phyloP scores from a whole-genome alignment of 805 yeast genomes.

The Phaffomyces thermotolerans region DNA sequence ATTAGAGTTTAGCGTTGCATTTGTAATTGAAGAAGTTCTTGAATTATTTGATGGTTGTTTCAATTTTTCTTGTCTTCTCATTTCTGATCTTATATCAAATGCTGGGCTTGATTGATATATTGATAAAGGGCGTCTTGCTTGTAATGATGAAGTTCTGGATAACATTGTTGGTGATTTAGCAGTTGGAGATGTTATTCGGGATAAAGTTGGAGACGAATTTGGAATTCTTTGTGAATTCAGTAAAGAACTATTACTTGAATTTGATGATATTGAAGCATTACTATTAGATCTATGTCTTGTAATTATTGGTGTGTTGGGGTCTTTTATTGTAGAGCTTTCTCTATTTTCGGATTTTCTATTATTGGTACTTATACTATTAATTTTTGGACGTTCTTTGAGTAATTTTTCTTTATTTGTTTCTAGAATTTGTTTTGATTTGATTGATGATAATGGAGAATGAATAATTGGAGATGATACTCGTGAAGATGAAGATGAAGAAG shows the following conservation, averaged over 20 bases:
- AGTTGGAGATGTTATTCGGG: conserved; percentile 14
- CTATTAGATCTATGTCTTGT: conserved; percentile 14
- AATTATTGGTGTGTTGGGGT: conserved; percentile 3
- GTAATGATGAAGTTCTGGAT: conserved; percentile 3
- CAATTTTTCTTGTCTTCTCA: conserved; percentile 19
- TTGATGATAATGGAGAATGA: background rate
- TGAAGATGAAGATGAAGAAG: background rate
- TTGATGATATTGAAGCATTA: conserved; percentile 7
- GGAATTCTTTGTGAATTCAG: background rate
- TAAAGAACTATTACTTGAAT: conserved; percentile 2
- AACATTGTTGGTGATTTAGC: conserved; percentile 5
- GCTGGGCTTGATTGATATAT: conserved; percentile 16
- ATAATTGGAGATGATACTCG: background rate
- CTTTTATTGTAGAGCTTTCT: conserved; percentile 15
- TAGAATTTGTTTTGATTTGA: background rate
- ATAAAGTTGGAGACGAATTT: conserved; percentile 9
- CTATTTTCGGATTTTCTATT: conserved; percentile 13
- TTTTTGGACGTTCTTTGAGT: background rate
- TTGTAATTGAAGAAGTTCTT: background rate
- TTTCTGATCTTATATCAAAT: conserved; percentile 22
- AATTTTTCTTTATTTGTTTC: background rate
- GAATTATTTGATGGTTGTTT: background rate
- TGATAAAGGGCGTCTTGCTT: conserved; percentile 4
- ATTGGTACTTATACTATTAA: conserved; percentile 1
- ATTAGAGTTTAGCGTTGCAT: background rate